phyloP scores from a whole-genome alignment of 2,329 filamentous ascomycete genomes.

The Paracorniculantispora psalliotae region DNA sequence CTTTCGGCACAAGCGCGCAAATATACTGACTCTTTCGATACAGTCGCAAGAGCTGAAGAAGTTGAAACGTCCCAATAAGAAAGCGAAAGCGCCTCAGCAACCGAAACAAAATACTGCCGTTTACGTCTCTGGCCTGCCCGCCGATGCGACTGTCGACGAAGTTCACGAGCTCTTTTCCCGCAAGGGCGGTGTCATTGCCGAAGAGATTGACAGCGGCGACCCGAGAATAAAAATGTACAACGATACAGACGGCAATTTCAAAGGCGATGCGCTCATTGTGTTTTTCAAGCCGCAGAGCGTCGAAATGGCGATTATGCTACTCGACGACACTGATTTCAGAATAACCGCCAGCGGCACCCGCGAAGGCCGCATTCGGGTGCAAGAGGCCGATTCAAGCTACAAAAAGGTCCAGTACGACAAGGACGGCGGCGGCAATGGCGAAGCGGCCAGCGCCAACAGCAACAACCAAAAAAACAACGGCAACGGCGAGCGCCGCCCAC shows the following conservation, averaged over 20 bases:
- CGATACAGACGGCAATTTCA: slow-evolving; percentile 77
- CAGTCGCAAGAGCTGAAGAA: not conserved
- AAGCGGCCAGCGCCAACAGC: slow-evolving; percentile 21
- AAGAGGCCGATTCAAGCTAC: slow-evolving; percentile 83
- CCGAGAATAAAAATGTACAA: slow-evolving; percentile 92
- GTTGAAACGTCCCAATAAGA: slow-evolving; percentile 37
- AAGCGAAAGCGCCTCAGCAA: slow-evolving; percentile 43
- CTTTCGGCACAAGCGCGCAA: not conserved
- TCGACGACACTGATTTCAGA: slow-evolving; percentile 79
- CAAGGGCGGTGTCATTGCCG: slow-evolving; percentile 86
- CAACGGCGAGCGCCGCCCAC: slow-evolving; percentile 37
- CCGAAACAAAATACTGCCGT: slow-evolving; percentile 77
- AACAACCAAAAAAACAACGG: slow-evolving; percentile 23
- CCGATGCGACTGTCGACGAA: slow-evolving; percentile 73
- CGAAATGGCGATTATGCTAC: slow-evolving; percentile 71
- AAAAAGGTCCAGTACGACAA: slow-evolving; percentile 75
- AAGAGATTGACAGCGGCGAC: slow-evolving; percentile 83
- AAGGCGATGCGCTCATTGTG: slow-evolving; percentile 87
- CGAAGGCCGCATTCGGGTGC: slow-evolving; percentile 69
- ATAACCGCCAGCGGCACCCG: slow-evolving; percentile 47
- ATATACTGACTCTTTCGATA: not conserved
- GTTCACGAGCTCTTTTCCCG: slow-evolving; percentile 76
- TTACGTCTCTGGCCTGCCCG: slow-evolving; percentile 83
- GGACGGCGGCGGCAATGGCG: slow-evolving; percentile 21
- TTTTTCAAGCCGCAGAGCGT: slow-evolving; percentile 97